Base-by-base conservation (phyloP, 768 basidiomycete species). In the Neoboletus magnificus region DNA sequence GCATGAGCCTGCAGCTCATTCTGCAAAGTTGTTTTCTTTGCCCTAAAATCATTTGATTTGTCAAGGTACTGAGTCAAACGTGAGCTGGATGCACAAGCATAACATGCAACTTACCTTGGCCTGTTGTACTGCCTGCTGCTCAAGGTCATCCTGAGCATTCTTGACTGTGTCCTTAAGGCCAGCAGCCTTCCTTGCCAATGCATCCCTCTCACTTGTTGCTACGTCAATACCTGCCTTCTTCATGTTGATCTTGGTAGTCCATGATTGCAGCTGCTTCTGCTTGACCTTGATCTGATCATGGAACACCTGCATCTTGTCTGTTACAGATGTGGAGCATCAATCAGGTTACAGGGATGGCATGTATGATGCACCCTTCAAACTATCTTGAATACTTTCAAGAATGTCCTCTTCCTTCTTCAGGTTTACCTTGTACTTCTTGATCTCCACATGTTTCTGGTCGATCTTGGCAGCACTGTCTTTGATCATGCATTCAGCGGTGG, bases 271-370 rank as follows among this genome's bases (percentile, higher is more conserved):
- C 57, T 97, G 95, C 60, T 85, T 88, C 74, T 99, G 97, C 63
- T 96, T 91, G 13, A 71, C 79, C 67, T 97, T 92, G 60, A 98
- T 98, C 72, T 98, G 85, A 50, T 90, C 86, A 56, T 96, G 89
- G 76, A 95, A 97, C 3, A 84, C 85, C 62, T 93, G 93, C 1
- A 96, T 98, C 74, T 98, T 98, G 72, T 93, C 96, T 98, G 65
- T 12, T 18, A 20, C 23, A 20, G 16, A 11, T 16, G 12, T 5
- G 16, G 12, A 9, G 22, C 12, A 23, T 56, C 30, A 25, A 22
- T 30, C 22, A 37, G n/a, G 8, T 8, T 12, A 43, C 10, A 10
- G n/a, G 22, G 13, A 27, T 4, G 1, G 30, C 6, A 43, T n/a
- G 41, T 20, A 40, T 4, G 29, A 46, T 20, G 9, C 20, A 89